Conservation (phyloP, 495 filamentous ascomycete species). For the Trichocladium antarcticum region DNA sequence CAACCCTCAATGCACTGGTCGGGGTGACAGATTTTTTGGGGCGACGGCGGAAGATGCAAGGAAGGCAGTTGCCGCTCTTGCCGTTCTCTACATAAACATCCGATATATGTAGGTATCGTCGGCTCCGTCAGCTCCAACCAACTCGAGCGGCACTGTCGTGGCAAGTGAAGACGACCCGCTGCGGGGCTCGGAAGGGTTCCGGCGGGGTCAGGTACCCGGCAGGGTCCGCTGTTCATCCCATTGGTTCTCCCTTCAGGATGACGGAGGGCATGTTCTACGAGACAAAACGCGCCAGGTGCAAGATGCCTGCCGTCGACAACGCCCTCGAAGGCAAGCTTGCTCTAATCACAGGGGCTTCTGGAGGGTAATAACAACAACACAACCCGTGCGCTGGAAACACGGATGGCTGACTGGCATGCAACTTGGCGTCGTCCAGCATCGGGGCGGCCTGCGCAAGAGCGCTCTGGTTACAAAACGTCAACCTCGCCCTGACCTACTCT, state of each 20-base stretch:
- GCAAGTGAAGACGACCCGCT: background rate
- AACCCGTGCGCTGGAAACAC: no score
- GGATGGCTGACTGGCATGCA: background rate
- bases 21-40: no score
- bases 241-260: no score
- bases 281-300: no score
- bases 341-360: slow-evolving; percentile 55
- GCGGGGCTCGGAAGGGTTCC: background rate
- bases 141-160: no score
- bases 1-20: no score
- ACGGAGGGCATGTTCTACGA: no score
- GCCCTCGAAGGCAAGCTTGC: slow-evolving; percentile 47
- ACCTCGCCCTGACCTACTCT: slow-evolving; percentile 53
- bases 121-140: no score
- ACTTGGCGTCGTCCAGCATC: slow-evolving; percentile 33
- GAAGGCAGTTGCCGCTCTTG: no score
- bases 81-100: no score
- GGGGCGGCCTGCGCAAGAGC: slow-evolving; percentile 49
- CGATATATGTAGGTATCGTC: no score
- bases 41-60: no score
- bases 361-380: slow-evolving; percentile 38
- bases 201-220: slow-evolving; percentile 5
- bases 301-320: slow-evolving; percentile 33
- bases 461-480: slow-evolving; percentile 41
- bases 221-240: background rate